These are phyloP conservation scores for Pseudisothecium myosuroides DNA, from an alignment of 225 moss, liverwort and hornwort genomes.

Conservation along the genomic window DNA sequence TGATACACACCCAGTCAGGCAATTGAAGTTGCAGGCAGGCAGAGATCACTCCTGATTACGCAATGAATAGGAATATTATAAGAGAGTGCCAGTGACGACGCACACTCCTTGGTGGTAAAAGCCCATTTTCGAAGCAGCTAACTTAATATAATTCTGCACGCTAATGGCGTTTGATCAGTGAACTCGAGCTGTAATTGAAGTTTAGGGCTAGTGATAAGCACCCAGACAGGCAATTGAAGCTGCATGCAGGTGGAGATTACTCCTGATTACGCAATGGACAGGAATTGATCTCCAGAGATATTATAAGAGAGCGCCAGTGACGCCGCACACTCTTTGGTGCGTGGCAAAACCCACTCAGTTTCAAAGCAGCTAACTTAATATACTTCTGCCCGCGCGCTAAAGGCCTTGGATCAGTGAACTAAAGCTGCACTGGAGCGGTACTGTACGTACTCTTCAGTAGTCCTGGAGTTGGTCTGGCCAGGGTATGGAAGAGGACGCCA, in stretches of 20 bases:
- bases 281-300: neutral
- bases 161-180: neutral
- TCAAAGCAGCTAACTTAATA: neutral
- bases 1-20: neutral
- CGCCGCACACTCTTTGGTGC: neutral
- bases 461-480: neutral
- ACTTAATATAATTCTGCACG: no score
- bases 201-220: neutral
- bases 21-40: neutral
- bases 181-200: neutral
- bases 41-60: neutral
- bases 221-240: neutral
- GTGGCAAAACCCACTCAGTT: neutral
- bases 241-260: neutral
- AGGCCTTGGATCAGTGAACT: neutral
- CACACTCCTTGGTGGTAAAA: neutral
- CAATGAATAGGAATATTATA: neutral
- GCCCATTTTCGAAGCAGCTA: neutral
- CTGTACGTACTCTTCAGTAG: neutral
- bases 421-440: neutral
- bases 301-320: neutral
- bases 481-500: conserved; percentile 7
- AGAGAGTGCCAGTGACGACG: neutral
- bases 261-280: neutral
- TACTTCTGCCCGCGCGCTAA: neutral